These are phyloP conservation scores for Gentiana macrophylla DNA, from an alignment of 257 asterid species.

Conservation along the genomic window DNA sequence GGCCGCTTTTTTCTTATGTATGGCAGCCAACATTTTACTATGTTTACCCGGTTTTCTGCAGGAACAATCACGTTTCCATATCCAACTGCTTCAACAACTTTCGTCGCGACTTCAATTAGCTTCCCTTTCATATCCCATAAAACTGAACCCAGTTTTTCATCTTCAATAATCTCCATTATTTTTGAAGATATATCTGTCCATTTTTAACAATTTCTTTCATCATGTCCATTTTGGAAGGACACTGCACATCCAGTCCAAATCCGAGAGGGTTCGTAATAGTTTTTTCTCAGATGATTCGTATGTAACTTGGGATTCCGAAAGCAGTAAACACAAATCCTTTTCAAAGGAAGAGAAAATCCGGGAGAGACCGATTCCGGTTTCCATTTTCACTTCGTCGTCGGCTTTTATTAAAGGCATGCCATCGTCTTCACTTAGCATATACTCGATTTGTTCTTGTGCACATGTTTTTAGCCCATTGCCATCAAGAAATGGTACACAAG, in stretches of 20 bases:
- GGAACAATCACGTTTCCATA: constrained; percentile 66
- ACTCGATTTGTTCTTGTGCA: constrained; percentile 80
- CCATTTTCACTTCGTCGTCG: constrained; percentile 50
- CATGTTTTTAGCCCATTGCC: constrained; percentile 52
- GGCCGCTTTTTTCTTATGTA: constrained; percentile 55
- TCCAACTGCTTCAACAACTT: constrained; percentile 70
- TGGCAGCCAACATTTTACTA: constrained; percentile 64
- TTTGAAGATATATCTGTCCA: constrained; percentile 47
- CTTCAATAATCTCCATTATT: constrained; percentile 24
- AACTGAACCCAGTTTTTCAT: constrained; percentile 25
- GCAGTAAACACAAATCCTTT: constrained; percentile 26
- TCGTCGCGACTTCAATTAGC: constrained; percentile 48
- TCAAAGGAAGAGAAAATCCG: constrained; percentile 38
- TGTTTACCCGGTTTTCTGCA: constrained; percentile 40
- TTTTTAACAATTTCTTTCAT: constrained; percentile 49
- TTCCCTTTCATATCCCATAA: constrained; percentile 55
- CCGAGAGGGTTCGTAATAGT: constrained; percentile 25
- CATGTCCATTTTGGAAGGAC: constrained; percentile 47
- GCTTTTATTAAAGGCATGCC: constrained; percentile 35
- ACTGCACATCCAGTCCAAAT: constrained; percentile 72
- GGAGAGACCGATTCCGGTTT: constrained; percentile 38
- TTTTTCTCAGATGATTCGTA: constrained; percentile 18
- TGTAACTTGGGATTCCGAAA: constrained; percentile 19
- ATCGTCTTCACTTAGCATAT: constrained; percentile 65
- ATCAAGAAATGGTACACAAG: constrained; percentile 30